phyloP scores from a whole-genome alignment of 176 grass and related monocot species.

The Oryza glaberrima region DNA sequence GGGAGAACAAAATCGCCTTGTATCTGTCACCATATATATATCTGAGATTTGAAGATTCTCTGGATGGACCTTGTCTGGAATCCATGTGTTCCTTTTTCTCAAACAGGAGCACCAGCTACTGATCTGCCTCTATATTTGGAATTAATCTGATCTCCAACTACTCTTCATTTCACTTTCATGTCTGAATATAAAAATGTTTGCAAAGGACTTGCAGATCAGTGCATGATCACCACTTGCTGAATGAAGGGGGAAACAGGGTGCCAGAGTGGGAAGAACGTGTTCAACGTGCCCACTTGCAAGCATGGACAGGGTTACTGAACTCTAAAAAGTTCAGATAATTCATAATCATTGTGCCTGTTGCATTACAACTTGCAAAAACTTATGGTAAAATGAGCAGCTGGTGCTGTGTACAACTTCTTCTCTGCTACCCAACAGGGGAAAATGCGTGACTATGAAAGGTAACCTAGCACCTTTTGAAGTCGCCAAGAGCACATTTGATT shows the following conservation, averaged over 20 bases:
- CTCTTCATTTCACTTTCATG: background rate
- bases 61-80: background rate
- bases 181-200: conserved; percentile 18
- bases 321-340: background rate
- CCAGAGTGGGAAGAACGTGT: conserved; percentile 30
- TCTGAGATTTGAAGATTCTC: conserved; percentile 8
- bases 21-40: background rate
- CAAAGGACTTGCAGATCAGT: conserved; percentile 14
- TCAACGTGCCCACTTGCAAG: conserved; percentile 26
- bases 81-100: background rate
- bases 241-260: background rate
- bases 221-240: conserved; percentile 13
- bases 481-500: background rate
- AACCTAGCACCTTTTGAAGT: background rate
- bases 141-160: background rate
- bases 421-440: background rate
- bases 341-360: conserved; percentile 19
- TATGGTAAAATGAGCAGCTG: background rate
- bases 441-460: background rate
- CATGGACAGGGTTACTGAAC: background rate
- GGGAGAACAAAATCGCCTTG: conserved; percentile 14
- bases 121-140: background rate
- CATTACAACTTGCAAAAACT: conserved; percentile 29
- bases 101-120: background rate
- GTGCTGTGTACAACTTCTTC: background rate